Evolutionary conservation across 2,329 filamentous ascomycete species (phyloP), one percentile per base, ranked within the genome.

Genomic region (Orbilia blumenaviensis): DNA sequence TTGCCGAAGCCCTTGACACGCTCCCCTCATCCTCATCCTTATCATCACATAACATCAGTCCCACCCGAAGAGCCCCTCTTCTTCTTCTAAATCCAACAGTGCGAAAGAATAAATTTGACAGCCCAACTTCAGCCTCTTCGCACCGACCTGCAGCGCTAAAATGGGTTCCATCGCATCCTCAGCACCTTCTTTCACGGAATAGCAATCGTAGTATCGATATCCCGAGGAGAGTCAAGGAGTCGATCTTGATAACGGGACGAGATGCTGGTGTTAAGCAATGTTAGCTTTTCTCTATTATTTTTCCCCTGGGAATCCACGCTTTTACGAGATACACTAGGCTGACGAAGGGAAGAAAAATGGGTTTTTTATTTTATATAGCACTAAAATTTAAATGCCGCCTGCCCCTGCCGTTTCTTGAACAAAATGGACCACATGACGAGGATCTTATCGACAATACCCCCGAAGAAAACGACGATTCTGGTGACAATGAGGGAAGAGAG

Each of bases 371-470:
- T 6, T 23, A n/a, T 14, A 21, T 38, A 75, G 71, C 56, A 7
- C 18, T 75, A 5, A 75, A 50, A 16, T 75, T 75, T 23, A 64
- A 54, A 12, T 56, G 36, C 7, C 9, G 27, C n/a, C 18, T 68
- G 8, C 71, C 63, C 1, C 23, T 75, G 12, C 71, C 63, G 3
- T 75, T 75, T 36, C 71, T 75, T 1, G 63, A 68, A 42, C 71
- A 75, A 27, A 75, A 75, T 29, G 71, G 71, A 5, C 36, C 44
- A 21, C 71, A 75, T 18, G 63, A 68, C 50, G 71, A 75, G 61
- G 63, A 75, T 34, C n/a, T 44, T 3, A 38, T 56, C n/a, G 54
- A 61, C 14, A 41, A 68, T 21, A 38, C 44, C 4, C 10, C 8
- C 14, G 27, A 4, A 32, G 44, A 9, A 2, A 34, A 54, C 12